These are phyloP conservation scores for Sugiyamaella smithiae DNA, from an alignment of 805 yeast genomes.

Conservation along the genomic window DNA sequence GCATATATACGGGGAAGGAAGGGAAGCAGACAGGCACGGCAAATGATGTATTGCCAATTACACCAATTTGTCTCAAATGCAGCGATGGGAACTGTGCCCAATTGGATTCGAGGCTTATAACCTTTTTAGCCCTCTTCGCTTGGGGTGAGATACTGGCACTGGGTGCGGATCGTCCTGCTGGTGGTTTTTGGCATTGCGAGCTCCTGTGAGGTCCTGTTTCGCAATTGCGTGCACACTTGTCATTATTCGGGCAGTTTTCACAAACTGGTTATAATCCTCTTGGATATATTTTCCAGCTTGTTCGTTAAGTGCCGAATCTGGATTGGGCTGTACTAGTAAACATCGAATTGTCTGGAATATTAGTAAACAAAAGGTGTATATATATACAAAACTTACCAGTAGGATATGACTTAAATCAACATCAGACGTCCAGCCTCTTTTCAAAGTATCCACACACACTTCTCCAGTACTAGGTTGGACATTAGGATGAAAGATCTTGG, in stretches of 20 bases:
- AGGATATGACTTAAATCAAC: slow-evolving; percentile 29
- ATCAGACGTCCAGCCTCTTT: slow-evolving; percentile 31
- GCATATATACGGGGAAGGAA: no score
- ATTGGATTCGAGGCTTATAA: no score
- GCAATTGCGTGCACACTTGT: slow-evolving; percentile 32
- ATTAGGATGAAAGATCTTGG: slow-evolving; percentile 32
- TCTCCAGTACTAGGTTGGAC: slow-evolving; percentile 33
- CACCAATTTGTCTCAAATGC: no score
- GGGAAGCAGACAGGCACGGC: no score
- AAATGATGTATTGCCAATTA: no score
- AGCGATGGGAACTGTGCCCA: no score
- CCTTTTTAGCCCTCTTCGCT: no score
- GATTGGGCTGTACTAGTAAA: slow-evolving; percentile 33
- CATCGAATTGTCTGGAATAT: slow-evolving; percentile 30
- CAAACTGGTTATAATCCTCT: slow-evolving; percentile 29
- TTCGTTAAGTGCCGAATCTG: slow-evolving; percentile 33
- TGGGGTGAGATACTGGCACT: no score
- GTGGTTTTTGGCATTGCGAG: no score
- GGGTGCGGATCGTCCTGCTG: no score
- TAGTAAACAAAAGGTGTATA: background rate
- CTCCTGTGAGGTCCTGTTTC: no score
- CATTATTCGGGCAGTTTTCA: slow-evolving; percentile 29
- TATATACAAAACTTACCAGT: slow-evolving; percentile 17
- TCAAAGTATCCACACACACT: slow-evolving; percentile 34
- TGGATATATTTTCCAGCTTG: slow-evolving; percentile 33